phyloP scores from a whole-genome alignment of 2,329 filamentous ascomycete genomes.

The Pseudopyrenochaeta lycopersici region DNA sequence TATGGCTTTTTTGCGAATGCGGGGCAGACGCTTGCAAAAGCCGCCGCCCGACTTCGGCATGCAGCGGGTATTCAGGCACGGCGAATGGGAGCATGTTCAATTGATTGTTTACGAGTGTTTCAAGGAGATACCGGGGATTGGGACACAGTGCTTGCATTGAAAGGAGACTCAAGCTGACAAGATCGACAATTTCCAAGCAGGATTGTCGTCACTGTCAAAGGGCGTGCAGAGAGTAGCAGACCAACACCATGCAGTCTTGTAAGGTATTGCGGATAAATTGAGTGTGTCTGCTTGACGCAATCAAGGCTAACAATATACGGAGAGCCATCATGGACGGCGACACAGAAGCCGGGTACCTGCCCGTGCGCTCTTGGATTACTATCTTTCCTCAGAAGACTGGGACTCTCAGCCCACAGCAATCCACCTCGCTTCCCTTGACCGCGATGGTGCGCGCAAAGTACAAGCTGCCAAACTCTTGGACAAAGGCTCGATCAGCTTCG shows the following conservation, averaged over 20 bases:
- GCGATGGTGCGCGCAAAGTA: slow-evolving; percentile 73
- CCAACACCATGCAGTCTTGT: too few species aligned
- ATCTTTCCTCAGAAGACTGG: slow-evolving; percentile 31
- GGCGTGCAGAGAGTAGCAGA: too few species aligned
- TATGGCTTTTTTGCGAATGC: slow-evolving; percentile 8
- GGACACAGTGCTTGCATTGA: too few species aligned
- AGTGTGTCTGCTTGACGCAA: neutral
- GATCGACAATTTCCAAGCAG: too few species aligned
- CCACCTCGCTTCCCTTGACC: slow-evolving; percentile 74
- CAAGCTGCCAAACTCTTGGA: slow-evolving; percentile 66
- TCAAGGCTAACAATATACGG: neutral
- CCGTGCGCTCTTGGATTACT: neutral
- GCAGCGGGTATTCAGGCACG: slow-evolving; percentile 17
- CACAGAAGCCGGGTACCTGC: slow-evolving; percentile 9
- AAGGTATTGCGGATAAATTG: neutral
- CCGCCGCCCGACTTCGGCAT: slow-evolving; percentile 18
- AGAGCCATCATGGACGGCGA: neutral
- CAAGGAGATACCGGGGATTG: too few species aligned
- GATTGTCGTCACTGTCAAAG: too few species aligned
- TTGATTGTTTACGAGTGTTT: slow-evolving; percentile 8
- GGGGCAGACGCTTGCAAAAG: slow-evolving; percentile 7
- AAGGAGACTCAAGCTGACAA: neutral
- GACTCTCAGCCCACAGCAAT: slow-evolving; percentile 77
- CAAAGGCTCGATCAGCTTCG: slow-evolving; percentile 72
- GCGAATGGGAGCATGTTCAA: neutral